Percentiles rank a stretch among this genome's conserved stretches.
Conservation (phyloP, 2,329 filamentous ascomycete species). For the Cladosporium sp. region DNA sequence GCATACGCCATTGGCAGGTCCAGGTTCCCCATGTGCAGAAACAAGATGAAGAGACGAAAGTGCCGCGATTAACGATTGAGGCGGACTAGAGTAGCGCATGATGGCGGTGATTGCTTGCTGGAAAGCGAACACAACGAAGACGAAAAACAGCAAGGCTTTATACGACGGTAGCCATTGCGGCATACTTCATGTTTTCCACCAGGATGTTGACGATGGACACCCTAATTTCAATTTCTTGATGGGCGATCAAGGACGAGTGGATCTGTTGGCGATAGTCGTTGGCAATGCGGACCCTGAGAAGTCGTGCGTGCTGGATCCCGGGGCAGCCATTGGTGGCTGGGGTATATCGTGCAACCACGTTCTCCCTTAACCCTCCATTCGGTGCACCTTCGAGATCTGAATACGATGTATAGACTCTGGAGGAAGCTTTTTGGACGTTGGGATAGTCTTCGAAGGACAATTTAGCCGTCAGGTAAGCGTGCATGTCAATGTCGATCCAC, state of each 20-base stretch:
- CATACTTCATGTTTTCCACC: constrained; percentile 2
- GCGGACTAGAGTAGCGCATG: constrained; percentile 34
- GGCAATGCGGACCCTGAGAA: not conserved
- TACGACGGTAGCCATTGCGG: constrained; percentile 25
- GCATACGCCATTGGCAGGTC: constrained; percentile 23
- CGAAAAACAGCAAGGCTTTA: constrained; percentile 29
- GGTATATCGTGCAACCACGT: not conserved
- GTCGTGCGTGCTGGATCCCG: not conserved
- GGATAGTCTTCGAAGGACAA: not conserved
- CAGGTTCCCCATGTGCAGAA: not conserved
- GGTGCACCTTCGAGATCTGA: not conserved
- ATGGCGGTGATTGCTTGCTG: constrained; percentile 32
- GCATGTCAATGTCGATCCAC: not conserved
- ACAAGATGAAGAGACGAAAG: constrained; percentile 18
- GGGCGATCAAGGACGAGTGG: not conserved
- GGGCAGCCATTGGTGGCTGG: constrained; percentile 3
- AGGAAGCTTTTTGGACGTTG: not conserved
- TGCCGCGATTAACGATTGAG: constrained; percentile 28
- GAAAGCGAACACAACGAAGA: constrained; percentile 31
- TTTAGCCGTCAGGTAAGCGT: not conserved
- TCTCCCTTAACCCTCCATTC: not conserved
- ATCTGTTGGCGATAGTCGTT: not conserved
- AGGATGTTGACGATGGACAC: not conserved
- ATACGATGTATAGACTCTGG: not conserved
- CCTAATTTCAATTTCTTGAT: not conserved